phyloP scores from a whole-genome alignment of 768 basidiomycete species.

The Gloeophyllum trabeum region DNA sequence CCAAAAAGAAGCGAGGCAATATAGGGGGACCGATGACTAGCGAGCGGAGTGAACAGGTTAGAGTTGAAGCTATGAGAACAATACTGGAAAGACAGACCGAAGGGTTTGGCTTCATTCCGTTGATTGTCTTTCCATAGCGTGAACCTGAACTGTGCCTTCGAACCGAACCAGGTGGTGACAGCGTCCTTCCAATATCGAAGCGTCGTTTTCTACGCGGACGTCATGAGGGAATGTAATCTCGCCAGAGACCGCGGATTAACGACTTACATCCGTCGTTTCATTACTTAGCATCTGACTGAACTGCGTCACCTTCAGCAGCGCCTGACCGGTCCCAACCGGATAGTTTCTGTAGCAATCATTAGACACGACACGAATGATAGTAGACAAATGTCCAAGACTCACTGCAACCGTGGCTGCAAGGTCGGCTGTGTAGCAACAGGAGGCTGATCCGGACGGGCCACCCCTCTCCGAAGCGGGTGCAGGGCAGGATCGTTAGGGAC shows the following conservation, averaged over 20 bases:
- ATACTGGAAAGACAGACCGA: constrained; percentile 39
- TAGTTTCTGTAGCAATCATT: too few relatives aligned
- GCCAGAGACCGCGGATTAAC: too few relatives aligned
- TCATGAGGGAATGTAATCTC: too few relatives aligned
- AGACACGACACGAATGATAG: too few relatives aligned
- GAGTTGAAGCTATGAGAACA: neutral
- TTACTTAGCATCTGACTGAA: constrained; percentile 44
- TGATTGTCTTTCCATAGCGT: constrained; percentile 86
- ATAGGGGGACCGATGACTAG: constrained; percentile 74
- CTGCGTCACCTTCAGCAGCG: constrained; percentile 50
- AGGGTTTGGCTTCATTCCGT: constrained; percentile 69
- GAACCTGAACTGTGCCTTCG: constrained; percentile 63
- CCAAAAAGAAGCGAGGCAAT: constrained; percentile 75
- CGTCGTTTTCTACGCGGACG: constrained; percentile 38
- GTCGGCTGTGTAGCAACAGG: too few relatives aligned
- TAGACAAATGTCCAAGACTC: too few relatives aligned
- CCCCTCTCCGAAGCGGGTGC: too few relatives aligned
- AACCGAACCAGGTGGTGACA: constrained; percentile 60
- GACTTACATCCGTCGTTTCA: constrained; percentile 37
- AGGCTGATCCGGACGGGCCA: too few relatives aligned
- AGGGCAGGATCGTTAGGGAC: too few relatives aligned
- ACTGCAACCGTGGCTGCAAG: too few relatives aligned
- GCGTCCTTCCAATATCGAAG: constrained; percentile 57
- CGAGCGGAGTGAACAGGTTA: neutral
- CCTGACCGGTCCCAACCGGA: constrained; percentile 47